Percentiles rank a stretch among this genome's conserved stretches.
Conservation (phyloP, 495 filamentous ascomycete genomes). For the Astrothelium macrocarpum region DNA sequence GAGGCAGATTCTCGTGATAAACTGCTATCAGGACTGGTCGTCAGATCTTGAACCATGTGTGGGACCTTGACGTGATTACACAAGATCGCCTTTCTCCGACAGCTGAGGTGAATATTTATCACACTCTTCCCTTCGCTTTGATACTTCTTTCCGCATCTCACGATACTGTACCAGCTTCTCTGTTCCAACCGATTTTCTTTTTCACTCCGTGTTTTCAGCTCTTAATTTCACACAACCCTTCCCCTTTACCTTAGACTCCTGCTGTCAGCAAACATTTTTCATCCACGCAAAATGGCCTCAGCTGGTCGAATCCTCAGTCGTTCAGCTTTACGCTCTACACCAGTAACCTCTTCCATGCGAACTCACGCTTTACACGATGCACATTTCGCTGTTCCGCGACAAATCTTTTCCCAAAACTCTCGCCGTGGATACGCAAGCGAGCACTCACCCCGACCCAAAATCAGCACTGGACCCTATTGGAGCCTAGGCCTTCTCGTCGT, state of each 20-base stretch:
- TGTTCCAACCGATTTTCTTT: no score
- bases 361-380: slow-evolving; percentile 41
- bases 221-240: neutral
- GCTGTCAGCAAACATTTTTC: slow-evolving; percentile 7
- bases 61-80: no score
- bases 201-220: neutral
- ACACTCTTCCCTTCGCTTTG: no score
- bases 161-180: no score
- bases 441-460: slow-evolving; percentile 40
- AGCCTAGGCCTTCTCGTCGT: slow-evolving; percentile 49
- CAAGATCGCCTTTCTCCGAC: no score
- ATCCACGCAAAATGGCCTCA: slow-evolving; percentile 12
- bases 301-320: slow-evolving; percentile 8
- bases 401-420: slow-evolving; percentile 53
- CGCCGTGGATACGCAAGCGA: slow-evolving; percentile 72
- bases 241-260: neutral
- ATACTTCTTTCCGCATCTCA: no score
- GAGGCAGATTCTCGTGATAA: no score
- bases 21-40: no score
- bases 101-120: no score
- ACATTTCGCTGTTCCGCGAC: slow-evolving; percentile 47
- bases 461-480: slow-evolving; percentile 39
- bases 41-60: no score
- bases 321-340: slow-evolving; percentile 37
- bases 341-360: slow-evolving; percentile 38